A percentile compares a stretch with the other conserved stretches of the same genome.
Conservation (phyloP, 306 rosid species). For the Cyclanthera cordifolia region DNA sequence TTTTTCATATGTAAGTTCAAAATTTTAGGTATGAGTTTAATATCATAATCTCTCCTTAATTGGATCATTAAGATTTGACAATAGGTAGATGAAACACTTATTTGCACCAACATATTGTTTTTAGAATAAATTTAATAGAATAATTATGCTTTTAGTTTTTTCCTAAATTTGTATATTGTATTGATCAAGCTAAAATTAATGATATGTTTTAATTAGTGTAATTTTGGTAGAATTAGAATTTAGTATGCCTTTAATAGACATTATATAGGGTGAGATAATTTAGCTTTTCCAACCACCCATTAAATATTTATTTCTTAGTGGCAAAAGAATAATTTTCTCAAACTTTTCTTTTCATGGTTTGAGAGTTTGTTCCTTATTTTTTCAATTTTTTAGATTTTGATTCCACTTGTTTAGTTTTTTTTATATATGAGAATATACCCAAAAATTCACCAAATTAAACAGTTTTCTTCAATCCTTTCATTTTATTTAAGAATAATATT, state of each 20-base stretch:
- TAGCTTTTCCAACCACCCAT: conserved; percentile 7
- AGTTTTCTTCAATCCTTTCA: neutral
- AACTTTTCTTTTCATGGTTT: neutral
- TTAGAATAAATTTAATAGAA: neutral
- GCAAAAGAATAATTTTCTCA: neutral
- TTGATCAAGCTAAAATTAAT: neutral
- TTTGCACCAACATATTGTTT: neutral
- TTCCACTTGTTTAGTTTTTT: neutral
- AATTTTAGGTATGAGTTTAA: conserved; percentile 5
- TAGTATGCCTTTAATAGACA: neutral
- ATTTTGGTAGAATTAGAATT: neutral
- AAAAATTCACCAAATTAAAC: neutral
- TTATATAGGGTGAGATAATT: conserved; percentile 4
- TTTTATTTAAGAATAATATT: neutral
- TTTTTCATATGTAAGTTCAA: neutral
- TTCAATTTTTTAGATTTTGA: neutral
- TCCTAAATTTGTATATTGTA: neutral
- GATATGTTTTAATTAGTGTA: neutral
- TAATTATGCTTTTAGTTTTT: neutral
- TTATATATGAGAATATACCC: neutral
- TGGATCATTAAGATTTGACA: conserved; percentile 5
- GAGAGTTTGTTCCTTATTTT: conserved; percentile 4
- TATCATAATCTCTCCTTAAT: conserved; percentile 8
- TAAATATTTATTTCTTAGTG: conserved; percentile 11
- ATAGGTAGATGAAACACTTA: neutral